phyloP scores from a whole-genome alignment of 306 rosid species.

The Acacia crassicarpa region DNA sequence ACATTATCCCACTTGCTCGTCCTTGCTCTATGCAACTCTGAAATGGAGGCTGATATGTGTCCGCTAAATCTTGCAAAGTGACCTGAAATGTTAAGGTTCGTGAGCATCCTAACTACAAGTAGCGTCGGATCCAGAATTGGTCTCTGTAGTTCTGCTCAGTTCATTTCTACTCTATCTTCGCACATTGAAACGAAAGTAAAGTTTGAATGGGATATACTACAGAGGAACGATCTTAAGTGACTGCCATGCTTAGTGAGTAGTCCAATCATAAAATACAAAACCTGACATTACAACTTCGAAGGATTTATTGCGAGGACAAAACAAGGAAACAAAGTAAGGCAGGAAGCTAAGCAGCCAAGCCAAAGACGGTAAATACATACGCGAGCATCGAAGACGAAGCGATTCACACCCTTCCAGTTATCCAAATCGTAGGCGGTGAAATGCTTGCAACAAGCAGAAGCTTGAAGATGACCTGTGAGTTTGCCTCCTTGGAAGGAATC shows the following conservation, averaged over 20 bases:
- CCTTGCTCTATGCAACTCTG: conserved; percentile 71
- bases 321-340: neutral
- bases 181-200: neutral
- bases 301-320: neutral
- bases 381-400: conserved; percentile 70
- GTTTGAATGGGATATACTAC: neutral
- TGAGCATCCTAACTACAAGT: neutral
- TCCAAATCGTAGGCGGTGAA: conserved; percentile 94
- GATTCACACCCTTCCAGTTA: conserved; percentile 69
- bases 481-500: conserved; percentile 58
- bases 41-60: conserved; percentile 92
- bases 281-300: neutral
- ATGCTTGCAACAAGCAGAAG: conserved; percentile 97
- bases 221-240: neutral
- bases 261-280: neutral
- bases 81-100: conserved; percentile 46
- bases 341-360: neutral
- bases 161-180: neutral
- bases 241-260: neutral
- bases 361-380: conserved; percentile 34
- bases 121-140: neutral
- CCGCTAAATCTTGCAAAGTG: conserved; percentile 74
- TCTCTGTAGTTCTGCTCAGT: neutral
- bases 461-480: conserved; percentile 52
- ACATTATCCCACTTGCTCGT: conserved; percentile 86